Evolutionary conservation across 371 early-diverging fungal species (phyloP), one percentile per base, ranked within the genome.

Genomic region (Mortierella sp.): DNA sequence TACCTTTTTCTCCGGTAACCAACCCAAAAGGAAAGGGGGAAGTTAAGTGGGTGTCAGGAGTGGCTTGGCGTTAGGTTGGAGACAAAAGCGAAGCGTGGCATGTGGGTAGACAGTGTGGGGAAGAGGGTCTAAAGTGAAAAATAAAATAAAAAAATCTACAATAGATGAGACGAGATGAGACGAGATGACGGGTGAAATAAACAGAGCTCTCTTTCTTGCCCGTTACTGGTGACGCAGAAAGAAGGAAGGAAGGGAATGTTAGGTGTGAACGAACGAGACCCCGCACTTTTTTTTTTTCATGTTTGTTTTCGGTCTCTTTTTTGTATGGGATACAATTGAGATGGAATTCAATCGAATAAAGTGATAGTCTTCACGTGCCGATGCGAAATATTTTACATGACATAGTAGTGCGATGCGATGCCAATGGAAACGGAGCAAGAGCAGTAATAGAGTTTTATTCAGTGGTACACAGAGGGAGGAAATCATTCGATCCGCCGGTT

Each of bases 361-460:
- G 51, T 51, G 51, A 49, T 49, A 16, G 18, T 51, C 51, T 51
- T 51, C 51, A 51, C 51, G 51, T 51, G 51, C 51, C 51, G 51
- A 51, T 51, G 22, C 43, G 14, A 43, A 9, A 14, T 12, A 43
- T 43, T 14, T 3, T 43, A 12, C 5, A 6, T 39, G 39, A 39
- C 4, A 6, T 43, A 1, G 9, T 43, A 43, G 14, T 14, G 14
- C 43, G 14, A 43, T 43, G 30, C 30, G 30, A 30, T 30, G 30
- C 30, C 30, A 4, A n/a, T n/a, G n/a, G n/a, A n/a, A n/a, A n/a
- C n/a, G n/a, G n/a, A 30, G 30, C 4, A 30, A 30, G 30, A 30
- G 30, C 30, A 30, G 4, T n/a, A 30, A 30, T 30, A 30, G 30
- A 4, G 30, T 30, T 30, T 30, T 30, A 30, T 30, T 30, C 30